Base-by-base conservation (phyloP, 2,329 filamentous ascomycete genomes). In the Penicillium oxalicum region DNA sequence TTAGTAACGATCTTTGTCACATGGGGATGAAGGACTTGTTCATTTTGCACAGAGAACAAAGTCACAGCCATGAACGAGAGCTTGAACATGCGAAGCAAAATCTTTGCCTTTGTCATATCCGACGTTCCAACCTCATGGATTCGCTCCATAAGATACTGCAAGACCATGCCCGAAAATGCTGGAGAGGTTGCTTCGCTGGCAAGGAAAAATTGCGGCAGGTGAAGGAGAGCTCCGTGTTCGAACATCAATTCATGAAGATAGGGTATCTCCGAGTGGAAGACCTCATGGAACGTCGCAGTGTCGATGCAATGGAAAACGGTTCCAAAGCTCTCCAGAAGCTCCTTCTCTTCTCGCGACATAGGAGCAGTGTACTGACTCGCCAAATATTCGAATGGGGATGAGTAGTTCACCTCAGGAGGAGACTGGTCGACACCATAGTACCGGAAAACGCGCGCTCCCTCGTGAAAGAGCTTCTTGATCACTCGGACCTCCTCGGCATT, bases 11-110 rank as follows among this genome's bases (percentile, higher is more conserved):
- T 95, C 65, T 94, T 94, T 47, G 94, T 91, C 44, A 98, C 91
- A 67, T 98, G 93, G 0, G 94, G 94, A 45, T 97, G 77, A 11
- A 99, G 77, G 2, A 99, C 90, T 65, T 93, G 87, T 70, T 99
- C 93, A 61, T 99, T 99, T 64, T 96, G 91, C 7, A 81, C 79
- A 0, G 90, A 90, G 68, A 98, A 99, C 1, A 99, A 77, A 0
- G 93, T 98, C 35, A 99, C 93, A 0, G 94, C 94, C 93, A 99
- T 98, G 69, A 98, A 98, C 0, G 91, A 95, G 44, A 99, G 73
- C 71, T 99, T 99, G 74, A 97, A 99, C 44, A 99, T 82, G 47
- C 94, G 82, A 44, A 99, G 74, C 32, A 99, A 74, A 41, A 98
- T 95, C 5, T 90, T 91, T 0, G 93, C 91, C 69, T 91, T 95